These are phyloP conservation scores for Gnomoniopsis sp. DNA, from an alignment of 2,329 filamentous ascomycete species.

Conservation along the genomic window DNA sequence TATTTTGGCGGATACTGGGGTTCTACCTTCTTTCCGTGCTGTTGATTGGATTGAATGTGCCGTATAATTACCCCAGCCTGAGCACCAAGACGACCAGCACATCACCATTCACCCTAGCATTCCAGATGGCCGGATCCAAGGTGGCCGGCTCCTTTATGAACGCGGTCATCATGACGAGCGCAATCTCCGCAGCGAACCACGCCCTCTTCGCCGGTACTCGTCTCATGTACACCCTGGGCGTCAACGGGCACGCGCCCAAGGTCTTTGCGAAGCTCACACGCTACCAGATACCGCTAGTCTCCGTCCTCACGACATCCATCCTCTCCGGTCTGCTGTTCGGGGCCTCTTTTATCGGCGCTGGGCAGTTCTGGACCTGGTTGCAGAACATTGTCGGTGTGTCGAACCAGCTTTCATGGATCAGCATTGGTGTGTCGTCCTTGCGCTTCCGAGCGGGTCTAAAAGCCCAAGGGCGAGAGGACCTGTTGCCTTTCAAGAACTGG, in stretches of 20 bases:
- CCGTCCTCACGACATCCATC: conserved; percentile 50
- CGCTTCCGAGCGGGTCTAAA: conserved; percentile 59
- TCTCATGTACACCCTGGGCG: conserved; percentile 53
- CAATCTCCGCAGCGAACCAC: conserved; percentile 57
- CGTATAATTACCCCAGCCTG: conserved; percentile 49
- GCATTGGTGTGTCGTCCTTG: conserved; percentile 62
- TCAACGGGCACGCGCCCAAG: conserved; percentile 53
- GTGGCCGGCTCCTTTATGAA: conserved; percentile 58
- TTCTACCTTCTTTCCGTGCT: conserved; percentile 51
- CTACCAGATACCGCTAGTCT: conserved; percentile 50
- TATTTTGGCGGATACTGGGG: conserved; percentile 60
- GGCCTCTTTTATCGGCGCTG: conserved; percentile 62
- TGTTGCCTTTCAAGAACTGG: conserved; percentile 64
- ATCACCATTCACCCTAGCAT: conserved; percentile 63
- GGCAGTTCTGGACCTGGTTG: conserved; percentile 63
- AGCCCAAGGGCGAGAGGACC: conserved; percentile 56
- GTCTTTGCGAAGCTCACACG: conserved; percentile 49
- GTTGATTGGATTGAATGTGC: conserved; percentile 56
- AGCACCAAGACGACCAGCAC: conserved; percentile 40
- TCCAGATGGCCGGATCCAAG: conserved; percentile 52
- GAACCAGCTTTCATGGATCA: conserved; percentile 64
- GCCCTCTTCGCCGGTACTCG: conserved; percentile 55
- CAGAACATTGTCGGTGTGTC: conserved; percentile 67
- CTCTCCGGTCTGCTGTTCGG: conserved; percentile 60
- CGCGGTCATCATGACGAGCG: conserved; percentile 57